Conservation (phyloP, 108 stramenopile genomes). For the Aurantiochytrium sp. region DNA sequence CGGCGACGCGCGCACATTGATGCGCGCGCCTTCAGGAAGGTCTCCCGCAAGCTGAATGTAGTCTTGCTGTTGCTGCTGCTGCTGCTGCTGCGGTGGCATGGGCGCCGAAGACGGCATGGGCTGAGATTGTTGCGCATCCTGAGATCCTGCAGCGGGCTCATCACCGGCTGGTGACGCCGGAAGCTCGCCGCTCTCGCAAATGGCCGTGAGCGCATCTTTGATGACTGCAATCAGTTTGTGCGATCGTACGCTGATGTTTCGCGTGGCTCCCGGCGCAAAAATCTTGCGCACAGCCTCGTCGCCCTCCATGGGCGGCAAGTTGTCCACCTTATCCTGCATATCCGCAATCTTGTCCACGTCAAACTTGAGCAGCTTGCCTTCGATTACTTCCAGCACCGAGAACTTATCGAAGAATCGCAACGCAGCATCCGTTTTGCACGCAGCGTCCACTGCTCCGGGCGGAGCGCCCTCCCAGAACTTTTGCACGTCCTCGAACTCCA, state of each 20-base stretch:
- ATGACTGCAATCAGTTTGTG: neutral
- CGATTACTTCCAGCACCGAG: neutral
- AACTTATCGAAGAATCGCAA: neutral
- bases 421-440: neutral
- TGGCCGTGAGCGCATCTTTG: neutral
- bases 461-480: neutral
- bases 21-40: neutral
- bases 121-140: too few species aligned
- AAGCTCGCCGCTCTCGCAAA: slow-evolving; percentile 1
- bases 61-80: neutral
- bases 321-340: neutral
- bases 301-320: neutral
- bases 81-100: neutral
- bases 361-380: slow-evolving; percentile 12
- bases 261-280: neutral
- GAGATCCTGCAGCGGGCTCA: neutral
- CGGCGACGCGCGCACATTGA: neutral
- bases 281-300: neutral
- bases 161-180: neutral
- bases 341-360: neutral
- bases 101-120: neutral
- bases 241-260: neutral
- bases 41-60: neutral
- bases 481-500: slow-evolving; percentile 7
- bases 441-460: neutral